Evolutionary conservation across 306 rosid species (phyloP), one percentile per base, ranked within the genome.

Genomic region (Lagenaria siceraria): DNA sequence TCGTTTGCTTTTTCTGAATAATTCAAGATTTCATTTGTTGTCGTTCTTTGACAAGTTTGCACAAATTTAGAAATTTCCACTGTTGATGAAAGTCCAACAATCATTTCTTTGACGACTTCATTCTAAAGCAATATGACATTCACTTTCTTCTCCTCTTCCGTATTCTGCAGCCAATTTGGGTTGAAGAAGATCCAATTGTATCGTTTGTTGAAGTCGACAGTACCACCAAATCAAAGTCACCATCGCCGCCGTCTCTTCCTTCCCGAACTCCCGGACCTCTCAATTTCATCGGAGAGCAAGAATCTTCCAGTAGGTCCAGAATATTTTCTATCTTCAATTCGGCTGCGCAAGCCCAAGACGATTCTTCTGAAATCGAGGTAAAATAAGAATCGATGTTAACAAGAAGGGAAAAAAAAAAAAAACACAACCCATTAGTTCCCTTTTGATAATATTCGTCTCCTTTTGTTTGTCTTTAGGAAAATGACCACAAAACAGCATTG

Each of bases 121-220:
- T 1, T 11, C 29, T 19, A n/a, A 10, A 10, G 9, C 54, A 42
- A 40, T 15, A 15, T 43, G 40, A 25, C 15, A 7, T 46, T 71
- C 58, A 71, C 76, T 71, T 24, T 0, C 53, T 46, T 71, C 53
- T 71, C 72, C 49, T 52, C 52, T 55, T 66, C 49, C 35, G 36
- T 25, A 43, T 78, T 36, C 58, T 69, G 89, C 90, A 92, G 98
- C 96, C 98, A 79, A 87, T 87, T n/a, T 94, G 98, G 97, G 81
- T 88, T n/a, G 87, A 90, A 85, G 85, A 79, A 80, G 84, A 78
- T 77, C 92, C 87, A 54, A 78, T 49, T 31, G 52, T 46, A 0
- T 88, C 93, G 22, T 24, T 75, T 80, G 90, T 75, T 80, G 90
- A 90, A 78, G 66, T 79, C 31, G 56, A 80, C 78, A 81, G 85